phyloP scores from a whole-genome alignment of 2,329 filamentous ascomycete species.

The Waltergamsia citrina region DNA sequence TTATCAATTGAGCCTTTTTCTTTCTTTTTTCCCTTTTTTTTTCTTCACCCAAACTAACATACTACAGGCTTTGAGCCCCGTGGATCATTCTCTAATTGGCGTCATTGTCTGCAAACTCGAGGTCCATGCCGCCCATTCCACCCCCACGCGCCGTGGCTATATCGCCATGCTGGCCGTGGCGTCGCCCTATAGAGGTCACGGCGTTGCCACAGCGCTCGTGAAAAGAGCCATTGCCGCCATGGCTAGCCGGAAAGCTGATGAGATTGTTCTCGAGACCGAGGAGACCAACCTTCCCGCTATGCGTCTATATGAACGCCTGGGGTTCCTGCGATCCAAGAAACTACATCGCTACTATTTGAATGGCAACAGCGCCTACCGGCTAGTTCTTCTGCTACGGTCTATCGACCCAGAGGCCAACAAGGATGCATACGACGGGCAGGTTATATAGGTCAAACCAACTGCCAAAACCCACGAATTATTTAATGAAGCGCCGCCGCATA shows the following conservation, averaged over 20 bases:
- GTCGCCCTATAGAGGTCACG: slow-evolving; percentile 68
- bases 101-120: slow-evolving; percentile 95
- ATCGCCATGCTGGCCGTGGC: slow-evolving; percentile 98
- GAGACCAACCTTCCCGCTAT: slow-evolving; percentile 85
- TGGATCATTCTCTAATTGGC: slow-evolving; percentile 61
- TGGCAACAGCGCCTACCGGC: slow-evolving; percentile 84
- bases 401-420: slow-evolving; percentile 28
- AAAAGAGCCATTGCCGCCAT: slow-evolving; percentile 85
- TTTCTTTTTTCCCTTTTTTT: slow-evolving; percentile 5
- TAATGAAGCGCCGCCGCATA: too few relatives aligned
- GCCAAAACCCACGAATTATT: too few relatives aligned
- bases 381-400: slow-evolving; percentile 70
- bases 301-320: slow-evolving; percentile 84
- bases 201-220: slow-evolving; percentile 85
- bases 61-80: slow-evolving; percentile 47
- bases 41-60: not conserved
- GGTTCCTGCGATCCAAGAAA: slow-evolving; percentile 86
- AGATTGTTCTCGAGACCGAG: slow-evolving; percentile 93
- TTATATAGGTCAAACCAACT: too few relatives aligned
- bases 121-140: slow-evolving; percentile 73
- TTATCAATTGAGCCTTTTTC: slow-evolving; percentile 5
- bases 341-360: slow-evolving; percentile 94
- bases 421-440: slow-evolving; percentile 23
- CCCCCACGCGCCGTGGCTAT: slow-evolving; percentile 71
- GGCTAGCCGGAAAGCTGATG: slow-evolving; percentile 74